Evolutionary conservation across 2,329 filamentous ascomycete genomes (phyloP), one percentile per base, ranked within the genome.

Genomic region (Cercospora sojina): DNA sequence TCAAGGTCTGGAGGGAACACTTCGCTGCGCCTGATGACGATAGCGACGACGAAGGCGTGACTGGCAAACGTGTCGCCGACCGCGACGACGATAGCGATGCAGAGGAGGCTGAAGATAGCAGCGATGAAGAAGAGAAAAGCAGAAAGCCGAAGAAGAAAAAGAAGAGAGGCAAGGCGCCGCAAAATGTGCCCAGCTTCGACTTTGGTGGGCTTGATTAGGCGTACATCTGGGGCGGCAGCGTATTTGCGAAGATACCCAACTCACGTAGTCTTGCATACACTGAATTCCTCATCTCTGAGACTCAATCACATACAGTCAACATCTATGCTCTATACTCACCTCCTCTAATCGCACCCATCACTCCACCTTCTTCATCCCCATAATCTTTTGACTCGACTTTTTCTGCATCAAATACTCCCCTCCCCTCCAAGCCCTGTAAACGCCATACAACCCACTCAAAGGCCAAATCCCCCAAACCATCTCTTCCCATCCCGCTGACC

Each of bases 1-100:
- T 99, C 69, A 97, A 97, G 79, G 89, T 98, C 1, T 99, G 95
- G 95, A 88, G 88, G 67, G 88, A 95, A 76, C 86, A 89, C 67
- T 82, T 85, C n/a, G 83, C 82, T 65, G 77, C 83, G 2, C 83
- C 85, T 23, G 82, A 83, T 0, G 85, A 86, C 0, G 84, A 83
- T 1, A 83, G 83, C 0, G 83, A 80, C 25, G 79, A 71, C 18
- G 74, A 77, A 32, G 75, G 72, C 3, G 72, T 70, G 2, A 75
- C 76, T 66, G 81, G 80, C 74, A 77, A 72, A 31, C 83, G 85
- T 23, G 82, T 81, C 3, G 83, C 64, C 3, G 68, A 82, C 0
- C 85, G 85, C 0, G 84, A 83, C 8, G 83, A 82, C 0, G 83
- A 80, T 41, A 79, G 72, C 23, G 74, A 78, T 35, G 75, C 72